phyloP scores from a whole-genome alignment of 768 basidiomycete species.

The Chalciporus pseudorubinellus region DNA sequence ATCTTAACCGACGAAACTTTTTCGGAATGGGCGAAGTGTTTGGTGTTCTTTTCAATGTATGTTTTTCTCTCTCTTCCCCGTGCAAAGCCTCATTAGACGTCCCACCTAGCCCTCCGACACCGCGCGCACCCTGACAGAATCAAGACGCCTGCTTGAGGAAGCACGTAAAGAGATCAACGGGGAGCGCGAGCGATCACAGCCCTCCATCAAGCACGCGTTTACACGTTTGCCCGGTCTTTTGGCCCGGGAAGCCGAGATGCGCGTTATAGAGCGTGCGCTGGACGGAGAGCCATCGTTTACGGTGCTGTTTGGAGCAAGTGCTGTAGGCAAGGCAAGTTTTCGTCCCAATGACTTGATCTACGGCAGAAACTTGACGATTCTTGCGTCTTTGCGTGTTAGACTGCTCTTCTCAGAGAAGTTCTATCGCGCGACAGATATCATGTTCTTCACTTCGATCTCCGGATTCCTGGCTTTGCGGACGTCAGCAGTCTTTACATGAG shows the following conservation, averaged over 20 bases:
- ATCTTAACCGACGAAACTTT: conserved; percentile 65
- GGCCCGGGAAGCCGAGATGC: conserved; percentile 62
- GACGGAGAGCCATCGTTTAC: conserved; percentile 76
- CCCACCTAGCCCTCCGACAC: conserved; percentile 67
- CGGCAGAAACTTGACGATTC: neutral
- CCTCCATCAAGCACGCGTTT: conserved; percentile 74
- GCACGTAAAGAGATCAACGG: conserved; percentile 73
- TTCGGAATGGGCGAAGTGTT: conserved; percentile 82
- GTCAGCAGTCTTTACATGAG: conserved; percentile 74
- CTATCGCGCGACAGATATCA: conserved; percentile 67
- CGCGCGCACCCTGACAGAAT: conserved; percentile 76
- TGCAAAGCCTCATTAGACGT: conserved; percentile 9
- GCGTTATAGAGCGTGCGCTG: conserved; percentile 61
- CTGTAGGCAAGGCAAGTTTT: conserved; percentile 67
- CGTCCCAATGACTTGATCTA: neutral
- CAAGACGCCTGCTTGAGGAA: conserved; percentile 71
- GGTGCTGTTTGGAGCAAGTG: conserved; percentile 75
- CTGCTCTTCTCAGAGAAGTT: conserved; percentile 75
- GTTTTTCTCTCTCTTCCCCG: conserved; percentile 22
- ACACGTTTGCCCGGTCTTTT: conserved; percentile 74
- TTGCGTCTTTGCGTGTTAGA: conserved; percentile 39
- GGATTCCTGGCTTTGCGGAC: conserved; percentile 83
- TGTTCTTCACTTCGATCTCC: conserved; percentile 80
- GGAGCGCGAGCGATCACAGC: conserved; percentile 60
- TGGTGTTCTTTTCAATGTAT: conserved; percentile 70